Percentiles rank a stretch among this genome's conserved stretches.
phyloP scores from a whole-genome alignment of 2,329 filamentous ascomycete genomes.

The Colletotrichum kahawae region DNA sequence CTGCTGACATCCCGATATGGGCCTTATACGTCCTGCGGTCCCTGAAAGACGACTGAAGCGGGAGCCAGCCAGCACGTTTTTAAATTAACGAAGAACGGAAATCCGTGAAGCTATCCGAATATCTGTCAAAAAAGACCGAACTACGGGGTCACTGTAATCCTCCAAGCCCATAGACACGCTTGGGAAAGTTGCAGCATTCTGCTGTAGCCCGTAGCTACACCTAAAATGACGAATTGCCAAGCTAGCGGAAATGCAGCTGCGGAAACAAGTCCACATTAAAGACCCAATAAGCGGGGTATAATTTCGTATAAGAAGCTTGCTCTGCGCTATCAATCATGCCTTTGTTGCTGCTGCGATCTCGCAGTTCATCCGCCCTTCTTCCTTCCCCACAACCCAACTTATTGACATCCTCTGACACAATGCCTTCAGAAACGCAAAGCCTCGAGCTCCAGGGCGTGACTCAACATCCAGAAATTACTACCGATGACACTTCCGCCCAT shows the following conservation, averaged over 20 bases:
- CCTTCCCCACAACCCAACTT: neutral
- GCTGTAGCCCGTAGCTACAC: too few species aligned
- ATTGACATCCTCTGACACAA: fast-evolving
- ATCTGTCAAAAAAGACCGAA: too few species aligned
- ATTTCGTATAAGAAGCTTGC: too few species aligned
- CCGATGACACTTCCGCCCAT: neutral
- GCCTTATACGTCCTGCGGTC: too few species aligned
- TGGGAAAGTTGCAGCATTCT: too few species aligned
- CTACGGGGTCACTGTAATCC: too few species aligned
- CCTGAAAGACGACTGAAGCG: too few species aligned
- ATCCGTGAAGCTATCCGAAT: too few species aligned
- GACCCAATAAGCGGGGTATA: neutral
- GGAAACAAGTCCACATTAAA: neutral
- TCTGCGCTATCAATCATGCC: too few species aligned
- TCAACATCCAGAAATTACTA: neutral
- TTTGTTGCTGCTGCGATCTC: neutral
- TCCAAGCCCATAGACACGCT: too few species aligned
- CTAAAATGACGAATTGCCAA: neutral
- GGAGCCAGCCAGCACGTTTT: too few species aligned
- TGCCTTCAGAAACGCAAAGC: neutral
- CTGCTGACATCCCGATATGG: neutral
- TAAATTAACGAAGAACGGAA: too few species aligned
- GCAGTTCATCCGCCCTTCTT: neutral
- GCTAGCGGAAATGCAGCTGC: neutral
- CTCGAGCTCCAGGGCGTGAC: neutral